phyloP scores from a whole-genome alignment of 441 rosid species.

The Croton laevigatus region DNA sequence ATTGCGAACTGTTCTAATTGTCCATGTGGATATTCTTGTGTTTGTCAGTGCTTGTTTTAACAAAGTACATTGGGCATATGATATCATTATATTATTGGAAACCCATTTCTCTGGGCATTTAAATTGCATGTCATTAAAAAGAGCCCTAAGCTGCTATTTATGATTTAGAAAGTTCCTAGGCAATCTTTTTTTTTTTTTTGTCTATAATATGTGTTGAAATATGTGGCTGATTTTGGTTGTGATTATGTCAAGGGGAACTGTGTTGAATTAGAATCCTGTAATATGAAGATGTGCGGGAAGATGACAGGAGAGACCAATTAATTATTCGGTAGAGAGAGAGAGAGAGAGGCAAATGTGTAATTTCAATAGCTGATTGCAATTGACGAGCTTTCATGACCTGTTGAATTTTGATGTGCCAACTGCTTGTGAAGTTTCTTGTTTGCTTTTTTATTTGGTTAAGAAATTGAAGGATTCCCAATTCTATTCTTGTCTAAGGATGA shows the following conservation, averaged over 20 bases:
- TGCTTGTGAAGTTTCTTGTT: background rate
- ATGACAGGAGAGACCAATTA: background rate
- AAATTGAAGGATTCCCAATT: background rate
- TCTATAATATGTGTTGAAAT: too few relatives aligned
- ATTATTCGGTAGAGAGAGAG: too few relatives aligned
- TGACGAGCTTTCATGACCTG: too few relatives aligned
- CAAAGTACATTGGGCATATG: conserved; percentile 15
- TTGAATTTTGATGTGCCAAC: background rate
- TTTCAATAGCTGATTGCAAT: background rate
- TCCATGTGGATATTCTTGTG: conserved; percentile 41
- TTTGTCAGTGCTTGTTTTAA: conserved; percentile 25
- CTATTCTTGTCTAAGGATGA: background rate
- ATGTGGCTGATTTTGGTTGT: background rate
- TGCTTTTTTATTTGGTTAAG: background rate
- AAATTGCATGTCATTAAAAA: background rate
- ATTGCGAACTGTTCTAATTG: conserved; percentile 41
- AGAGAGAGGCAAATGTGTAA: background rate
- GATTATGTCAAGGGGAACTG: background rate
- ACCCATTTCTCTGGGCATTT: background rate
- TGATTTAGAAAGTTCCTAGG: too few relatives aligned
- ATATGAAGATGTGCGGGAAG: too few relatives aligned
- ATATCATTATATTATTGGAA: conserved; percentile 19
- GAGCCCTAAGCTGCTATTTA: background rate
- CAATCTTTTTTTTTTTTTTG: too few relatives aligned
- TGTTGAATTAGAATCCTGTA: too few relatives aligned